A percentile compares a stretch with the other conserved stretches of the same genome.
phyloP scores from a whole-genome alignment of 495 filamentous ascomycete species.

The Cryomyces minteri region DNA sequence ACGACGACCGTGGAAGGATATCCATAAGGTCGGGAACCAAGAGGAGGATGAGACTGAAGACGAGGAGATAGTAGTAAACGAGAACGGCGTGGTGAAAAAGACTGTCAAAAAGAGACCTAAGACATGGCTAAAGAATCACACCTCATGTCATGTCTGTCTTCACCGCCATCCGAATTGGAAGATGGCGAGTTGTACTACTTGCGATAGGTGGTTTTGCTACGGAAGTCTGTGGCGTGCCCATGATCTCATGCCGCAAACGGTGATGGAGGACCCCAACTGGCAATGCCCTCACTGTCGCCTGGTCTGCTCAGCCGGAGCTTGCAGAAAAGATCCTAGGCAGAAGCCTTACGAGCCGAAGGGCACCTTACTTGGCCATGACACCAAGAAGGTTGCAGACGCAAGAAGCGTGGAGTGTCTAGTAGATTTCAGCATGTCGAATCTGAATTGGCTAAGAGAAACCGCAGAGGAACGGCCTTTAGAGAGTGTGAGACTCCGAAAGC shows the following conservation, averaged over 20 bases:
- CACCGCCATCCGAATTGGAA: slow-evolving; percentile 63
- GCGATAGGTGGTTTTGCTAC: slow-evolving; percentile 63
- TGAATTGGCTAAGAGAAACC: slow-evolving; percentile 50
- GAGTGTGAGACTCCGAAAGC: slow-evolving; percentile 27
- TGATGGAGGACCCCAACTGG: slow-evolving; percentile 67
- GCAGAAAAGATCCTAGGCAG: slow-evolving; percentile 38
- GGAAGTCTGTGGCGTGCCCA: slow-evolving; percentile 78
- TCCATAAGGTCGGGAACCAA: slow-evolving; percentile 23
- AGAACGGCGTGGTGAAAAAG: slow-evolving; percentile 26
- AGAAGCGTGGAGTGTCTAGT: slow-evolving; percentile 76
- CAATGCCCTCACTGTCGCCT: slow-evolving; percentile 69
- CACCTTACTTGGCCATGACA: slow-evolving; percentile 77
- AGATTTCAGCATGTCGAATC: slow-evolving; percentile 68
- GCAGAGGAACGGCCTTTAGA: slow-evolving; percentile 22
- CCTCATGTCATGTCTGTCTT: slow-evolving; percentile 62
- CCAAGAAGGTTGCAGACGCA: slow-evolving; percentile 68
- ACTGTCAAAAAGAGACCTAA: slow-evolving; percentile 26
- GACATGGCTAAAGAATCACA: slow-evolving; percentile 27
- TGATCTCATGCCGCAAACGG: slow-evolving; percentile 60
- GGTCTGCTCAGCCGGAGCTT: slow-evolving; percentile 69
- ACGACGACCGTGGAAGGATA: slow-evolving; percentile 45
- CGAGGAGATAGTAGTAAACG: slow-evolving; percentile 22
- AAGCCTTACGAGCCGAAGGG: slow-evolving; percentile 65
- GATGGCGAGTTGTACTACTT: slow-evolving; percentile 57
- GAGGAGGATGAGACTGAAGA: slow-evolving; percentile 18